Percentiles rank a stretch among this genome's conserved stretches.
Conservation (phyloP, 1,284 basidiomycete genomes). For the Cryptococcus maquisensis region DNA sequence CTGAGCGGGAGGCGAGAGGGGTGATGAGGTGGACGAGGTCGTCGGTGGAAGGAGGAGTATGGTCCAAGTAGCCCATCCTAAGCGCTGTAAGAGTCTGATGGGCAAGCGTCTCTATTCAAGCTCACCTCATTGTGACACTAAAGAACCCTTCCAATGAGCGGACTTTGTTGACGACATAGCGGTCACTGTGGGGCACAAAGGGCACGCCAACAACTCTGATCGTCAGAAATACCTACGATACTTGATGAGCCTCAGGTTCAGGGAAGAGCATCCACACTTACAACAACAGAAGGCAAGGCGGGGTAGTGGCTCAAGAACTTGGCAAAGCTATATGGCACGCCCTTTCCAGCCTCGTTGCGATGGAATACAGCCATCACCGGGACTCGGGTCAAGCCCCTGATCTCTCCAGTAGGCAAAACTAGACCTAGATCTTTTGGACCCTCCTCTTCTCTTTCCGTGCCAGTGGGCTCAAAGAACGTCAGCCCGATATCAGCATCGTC, state of each 20-base stretch:
- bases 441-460: neutral
- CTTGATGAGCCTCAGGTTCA: neutral
- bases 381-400: constrained; percentile 52
- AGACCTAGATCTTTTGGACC: neutral
- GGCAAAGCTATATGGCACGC: constrained; percentile 60
- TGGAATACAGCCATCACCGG: constrained; percentile 59
- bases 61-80: constrained; percentile 58
- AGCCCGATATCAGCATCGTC: too few relatives aligned
- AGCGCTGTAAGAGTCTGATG: neutral
- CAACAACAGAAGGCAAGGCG: constrained; percentile 58
- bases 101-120: neutral
- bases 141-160: constrained; percentile 60
- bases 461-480: too few relatives aligned
- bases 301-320: constrained; percentile 59
- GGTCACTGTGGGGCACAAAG: constrained; percentile 52
- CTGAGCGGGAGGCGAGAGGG: constrained; percentile 50
- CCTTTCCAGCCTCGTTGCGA: constrained; percentile 54
- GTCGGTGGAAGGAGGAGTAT: constrained; percentile 53
- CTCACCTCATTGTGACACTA: constrained; percentile 55
- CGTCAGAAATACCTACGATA: constrained; percentile 58
- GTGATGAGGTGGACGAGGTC: constrained; percentile 57
- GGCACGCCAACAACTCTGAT: constrained; percentile 55
- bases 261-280: constrained; percentile 34
- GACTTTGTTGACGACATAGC: constrained; percentile 57
- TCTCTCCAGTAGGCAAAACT: constrained; percentile 8